Base-by-base conservation (phyloP, 441 rosid species). In the Gossypium davidsonii region DNA sequence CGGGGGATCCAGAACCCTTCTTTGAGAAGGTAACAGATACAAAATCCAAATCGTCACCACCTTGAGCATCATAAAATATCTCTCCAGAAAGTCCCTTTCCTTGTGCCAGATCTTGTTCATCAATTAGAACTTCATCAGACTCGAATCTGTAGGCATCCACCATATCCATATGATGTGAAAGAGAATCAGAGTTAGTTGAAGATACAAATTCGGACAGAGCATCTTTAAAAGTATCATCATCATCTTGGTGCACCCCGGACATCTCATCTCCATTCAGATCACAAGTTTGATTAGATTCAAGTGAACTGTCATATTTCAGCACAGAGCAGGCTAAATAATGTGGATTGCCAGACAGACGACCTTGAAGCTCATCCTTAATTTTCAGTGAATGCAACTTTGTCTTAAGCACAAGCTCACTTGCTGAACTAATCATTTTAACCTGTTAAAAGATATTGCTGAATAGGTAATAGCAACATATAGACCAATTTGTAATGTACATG, bases 351-450 rank as follows among this genome's bases (percentile, higher is more conserved):
- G 92, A 88, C 72, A 73, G 81, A 73, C 70, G 81, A 78, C 88
- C 88, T 83, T 92, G 97, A 79, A 92, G 96, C 82, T 89, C 93
- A 74, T 96, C 99, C 87, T 88, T 93, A 79, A 96, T 88, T 88
- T 86, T 88, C 80, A 96, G 79, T 65, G 93, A 90, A 76, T 90
- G 99, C 81, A 96, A 85, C 92, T 96, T 96, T 83, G 90, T 88
- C 82, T 87, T 89, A 77, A 91, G 85, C 37, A 83, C 82, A 69
- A 93, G 84, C 77, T 91, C 96, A 76, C 87, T 86, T 63, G 85
- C 93, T 34, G 86, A 88, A 79, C 84, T 84, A 76, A 90, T 86
- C 82, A 93, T 37, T 78, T 87, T 88, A 74, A 93, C 94, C 99
- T 96, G 85, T 75, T 79, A 72, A 78, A 73, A 49, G 66, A 75